These are phyloP conservation scores for Coemansia reversa DNA, from an alignment of 192 early-diverging fungal species.

Conservation along the genomic window DNA sequence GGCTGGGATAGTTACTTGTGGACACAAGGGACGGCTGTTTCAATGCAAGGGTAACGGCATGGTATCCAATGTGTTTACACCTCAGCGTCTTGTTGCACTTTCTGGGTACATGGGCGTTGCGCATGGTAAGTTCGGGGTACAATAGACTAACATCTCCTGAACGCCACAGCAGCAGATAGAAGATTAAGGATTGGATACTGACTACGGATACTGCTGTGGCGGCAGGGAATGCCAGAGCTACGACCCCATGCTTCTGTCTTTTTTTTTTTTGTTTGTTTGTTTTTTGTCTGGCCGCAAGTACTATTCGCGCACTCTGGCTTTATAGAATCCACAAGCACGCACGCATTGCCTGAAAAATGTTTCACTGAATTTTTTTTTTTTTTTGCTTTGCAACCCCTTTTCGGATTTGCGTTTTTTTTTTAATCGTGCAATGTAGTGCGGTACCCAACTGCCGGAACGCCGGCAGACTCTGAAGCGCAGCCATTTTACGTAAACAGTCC, in stretches of 20 bases:
- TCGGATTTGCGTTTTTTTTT: not conserved
- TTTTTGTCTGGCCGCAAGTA: no score
- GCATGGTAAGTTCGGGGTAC: slow-evolving; percentile 72
- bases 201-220: no score
- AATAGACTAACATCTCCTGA: no score
- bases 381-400: not conserved
- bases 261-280: no score
- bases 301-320: no score
- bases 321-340: no score
- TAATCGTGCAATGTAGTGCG: slow-evolving; percentile 65
- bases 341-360: no score
- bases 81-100: slow-evolving; percentile 72
- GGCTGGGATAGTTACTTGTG: slow-evolving; percentile 98
- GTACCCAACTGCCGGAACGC: slow-evolving; percentile 97
- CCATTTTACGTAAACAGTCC: slow-evolving; percentile 99
- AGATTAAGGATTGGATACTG: no score
- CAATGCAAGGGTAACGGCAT: slow-evolving; percentile 99
- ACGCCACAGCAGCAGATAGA: no score
- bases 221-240: no score
- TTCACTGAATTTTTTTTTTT: no score
- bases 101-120: slow-evolving; percentile 91
- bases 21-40: slow-evolving; percentile 91
- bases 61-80: slow-evolving; percentile 96
- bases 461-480: slow-evolving; percentile 95
- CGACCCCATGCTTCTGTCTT: no score